phyloP scores from a whole-genome alignment of 1,284 basidiomycete species.

The Ustilago cynodontis region DNA sequence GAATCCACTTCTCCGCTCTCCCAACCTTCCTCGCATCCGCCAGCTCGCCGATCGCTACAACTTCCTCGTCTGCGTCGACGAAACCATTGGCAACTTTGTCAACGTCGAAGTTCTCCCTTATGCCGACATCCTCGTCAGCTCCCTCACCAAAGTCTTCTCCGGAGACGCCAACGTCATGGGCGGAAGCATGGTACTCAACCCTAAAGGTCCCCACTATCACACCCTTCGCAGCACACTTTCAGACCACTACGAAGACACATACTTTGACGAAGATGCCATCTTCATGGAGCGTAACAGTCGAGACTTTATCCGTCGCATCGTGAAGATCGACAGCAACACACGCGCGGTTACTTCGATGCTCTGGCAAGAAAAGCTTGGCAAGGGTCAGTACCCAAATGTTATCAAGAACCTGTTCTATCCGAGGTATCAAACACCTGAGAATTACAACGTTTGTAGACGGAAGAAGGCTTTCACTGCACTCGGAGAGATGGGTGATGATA shows the following conservation, averaged over 20 bases:
- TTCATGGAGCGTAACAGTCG: slow-evolving; percentile 98
- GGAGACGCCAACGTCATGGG: slow-evolving; percentile 98
- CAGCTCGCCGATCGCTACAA: slow-evolving; percentile 86
- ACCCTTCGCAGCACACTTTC: slow-evolving; percentile 77
- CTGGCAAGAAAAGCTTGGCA: slow-evolving; percentile 63
- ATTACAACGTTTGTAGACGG: slow-evolving; percentile 80
- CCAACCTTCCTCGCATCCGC: slow-evolving; percentile 83
- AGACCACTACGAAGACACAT: slow-evolving; percentile 84
- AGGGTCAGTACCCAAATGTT: slow-evolving; percentile 60
- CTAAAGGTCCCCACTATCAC: slow-evolving; percentile 78
- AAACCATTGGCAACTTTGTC: slow-evolving; percentile 95
- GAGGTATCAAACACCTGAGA: slow-evolving; percentile 79
- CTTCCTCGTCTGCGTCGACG: slow-evolving; percentile 91
- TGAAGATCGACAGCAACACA: slow-evolving; percentile 84
- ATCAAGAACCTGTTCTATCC: slow-evolving; percentile 92
- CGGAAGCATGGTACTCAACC: slow-evolving; percentile 80
- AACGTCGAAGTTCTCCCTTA: slow-evolving; percentile 92
- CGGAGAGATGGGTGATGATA: slow-evolving; percentile 7
- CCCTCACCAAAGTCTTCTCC: slow-evolving; percentile 94
- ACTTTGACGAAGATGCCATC: slow-evolving; percentile 91
- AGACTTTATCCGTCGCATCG: slow-evolving; percentile 84
- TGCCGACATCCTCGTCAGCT: slow-evolving; percentile 93
- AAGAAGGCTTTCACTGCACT: slow-evolving; percentile 55
- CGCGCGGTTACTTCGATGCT: slow-evolving; percentile 85
- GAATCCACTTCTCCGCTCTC: slow-evolving; percentile 89